Base-by-base conservation (phyloP, 2,329 filamentous ascomycete genomes). In the Penicillium expansum region DNA sequence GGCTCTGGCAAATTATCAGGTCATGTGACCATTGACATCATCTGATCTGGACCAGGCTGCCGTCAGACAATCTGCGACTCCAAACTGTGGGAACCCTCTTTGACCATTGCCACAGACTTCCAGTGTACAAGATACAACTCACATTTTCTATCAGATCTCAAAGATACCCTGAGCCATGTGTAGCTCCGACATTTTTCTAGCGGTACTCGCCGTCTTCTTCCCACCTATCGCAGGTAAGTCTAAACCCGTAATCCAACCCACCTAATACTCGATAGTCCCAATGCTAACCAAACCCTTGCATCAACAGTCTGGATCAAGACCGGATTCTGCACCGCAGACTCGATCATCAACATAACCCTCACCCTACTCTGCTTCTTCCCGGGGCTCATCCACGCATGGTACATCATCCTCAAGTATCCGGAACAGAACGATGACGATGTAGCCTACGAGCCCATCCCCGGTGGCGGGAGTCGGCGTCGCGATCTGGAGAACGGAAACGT, bases 311-410 rank as follows among this genome's bases (percentile, higher is more conserved):
- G 94, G 94, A 91, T 99, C 59, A 99, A 97, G 80, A 82, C 89
- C 69, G 94, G 94, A 62, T 82, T 99, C 77, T 99, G 94, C 82
- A 90, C 87, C 61, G 91, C 88, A 56, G 94, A 97, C 78, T 93
- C 90, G 9, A 70, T 97, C 68, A 96, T 99, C 81, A 99, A 99
- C 80, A 87, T 97, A 74, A 88, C 92, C 45, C 91, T 97, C 68
- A 94, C 89, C 76, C 73, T 85, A 52, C 85, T 93, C 22, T 90
- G 88, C 67, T 91, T 82, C 71, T 76, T 97, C 58, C 93, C 93
- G 20, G 93, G 93, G 59, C 88, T 97, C 48, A 79, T 99, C 2
- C 94, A 99, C 79, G 86, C 92, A 61, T 97, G 94, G 93, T 99
- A 97, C 82, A 96, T 97, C 76, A 97, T 99, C 76, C 85, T 90